Base-by-base conservation (phyloP, 2,329 filamentous ascomycete species). In the Lomentospora prolificans region DNA sequence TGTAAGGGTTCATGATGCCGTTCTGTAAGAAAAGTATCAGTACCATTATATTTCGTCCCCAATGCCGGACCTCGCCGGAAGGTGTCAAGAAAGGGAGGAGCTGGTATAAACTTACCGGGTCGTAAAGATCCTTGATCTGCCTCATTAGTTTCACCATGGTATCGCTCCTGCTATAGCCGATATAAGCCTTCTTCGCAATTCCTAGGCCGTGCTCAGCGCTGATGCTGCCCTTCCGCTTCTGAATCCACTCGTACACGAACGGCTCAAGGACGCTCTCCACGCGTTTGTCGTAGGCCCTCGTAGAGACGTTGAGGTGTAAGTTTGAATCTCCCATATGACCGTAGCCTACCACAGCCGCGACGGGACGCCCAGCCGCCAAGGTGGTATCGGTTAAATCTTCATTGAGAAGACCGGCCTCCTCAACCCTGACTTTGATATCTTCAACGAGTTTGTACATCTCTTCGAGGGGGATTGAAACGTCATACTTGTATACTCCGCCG, bases 271-370 rank as follows among this genome's bases (percentile, higher is more conserved):
- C 77, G 70, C 88, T 82, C 73, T 99, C 94, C 25, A 99, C 89
- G 57, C 82, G 77, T 72, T 91, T 88, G 70, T 94, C 89, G 70
- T 94, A 97, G 59, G 85, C 75, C 59, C 91, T 77, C 17, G 89
- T 87, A 1, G 88, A 80, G 31, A 99, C 81, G 70, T 99, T 99
- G 61, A 99, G 77, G 72, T 99, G 95, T 61, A 99, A 72, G 71
- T 99, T 99, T 3, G 87, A 84, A 71, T 99, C 94, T 39, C 94
- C 95, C 91, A 99, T 97, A 70, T 99, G 94, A 31, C 94, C 94
- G 67, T 96, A 99, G 19, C 94, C 94, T 19, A 96, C 83, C n/a
- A 96, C 91, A 57, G 86, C 87, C 1, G 95, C 81, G 4, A 95
- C 91, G 1, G 91, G 89, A 67, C 85, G 80, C 50, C 84, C 84